Evolutionary conservation across 2,329 filamentous ascomycete genomes (phyloP).

Genomic region (Claviceps sp.): DNA sequence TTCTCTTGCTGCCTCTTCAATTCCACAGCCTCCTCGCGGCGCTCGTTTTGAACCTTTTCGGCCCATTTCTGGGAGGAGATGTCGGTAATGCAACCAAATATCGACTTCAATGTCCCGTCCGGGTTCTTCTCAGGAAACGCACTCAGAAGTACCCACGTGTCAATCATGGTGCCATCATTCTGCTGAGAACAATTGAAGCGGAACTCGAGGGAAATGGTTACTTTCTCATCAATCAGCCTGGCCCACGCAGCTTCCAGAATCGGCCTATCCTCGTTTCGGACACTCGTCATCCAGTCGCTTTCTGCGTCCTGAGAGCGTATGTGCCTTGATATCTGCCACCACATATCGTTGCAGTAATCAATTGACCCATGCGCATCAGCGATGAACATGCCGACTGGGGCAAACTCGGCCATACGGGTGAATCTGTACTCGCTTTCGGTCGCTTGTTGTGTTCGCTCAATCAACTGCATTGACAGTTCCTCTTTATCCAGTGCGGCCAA

Average conservation of each 20-base stretch:
- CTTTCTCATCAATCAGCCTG: slow-evolving; percentile 45
- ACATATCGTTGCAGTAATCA: slow-evolving; percentile 72
- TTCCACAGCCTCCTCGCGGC: slow-evolving; percentile 69
- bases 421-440: slow-evolving; percentile 64
- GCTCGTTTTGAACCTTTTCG: slow-evolving; percentile 63
- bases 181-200: slow-evolving; percentile 58
- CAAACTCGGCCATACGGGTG: slow-evolving; percentile 72
- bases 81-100: slow-evolving; percentile 72
- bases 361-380: slow-evolving; percentile 58
- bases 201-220: slow-evolving; percentile 58
- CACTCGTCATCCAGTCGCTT: slow-evolving; percentile 59
- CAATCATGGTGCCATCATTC: slow-evolving; percentile 44
- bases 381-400: slow-evolving; percentile 76
- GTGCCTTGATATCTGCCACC: slow-evolving; percentile 57
- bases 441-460: slow-evolving; percentile 47
- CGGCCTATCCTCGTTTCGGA: slow-evolving; percentile 51
- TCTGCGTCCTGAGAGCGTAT: slow-evolving; percentile 43
- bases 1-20: slow-evolving; percentile 61
- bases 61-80: slow-evolving; percentile 80
- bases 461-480: slow-evolving; percentile 63
- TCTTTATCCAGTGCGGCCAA: slow-evolving; percentile 65
- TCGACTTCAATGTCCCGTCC: slow-evolving; percentile 53
- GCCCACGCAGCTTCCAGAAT: slow-evolving; percentile 49
- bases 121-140: slow-evolving; percentile 59
- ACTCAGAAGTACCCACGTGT: slow-evolving; percentile 67